Conservation (phyloP, 2,329 filamentous ascomycete species). For the Verticillium dahliae region DNA sequence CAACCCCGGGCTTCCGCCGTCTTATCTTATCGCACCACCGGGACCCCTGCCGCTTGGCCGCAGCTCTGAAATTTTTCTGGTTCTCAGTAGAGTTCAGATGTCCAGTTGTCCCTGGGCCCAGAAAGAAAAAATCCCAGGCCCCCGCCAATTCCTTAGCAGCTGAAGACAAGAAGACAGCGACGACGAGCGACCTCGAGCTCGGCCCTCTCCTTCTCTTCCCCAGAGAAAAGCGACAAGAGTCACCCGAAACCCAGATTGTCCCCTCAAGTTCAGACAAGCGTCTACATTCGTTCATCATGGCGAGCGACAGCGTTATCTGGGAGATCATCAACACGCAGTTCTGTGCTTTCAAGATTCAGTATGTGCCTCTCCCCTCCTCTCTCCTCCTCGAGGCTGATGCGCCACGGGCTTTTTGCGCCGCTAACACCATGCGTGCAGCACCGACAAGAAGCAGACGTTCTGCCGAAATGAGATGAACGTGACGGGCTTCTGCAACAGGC, state of each 20-base stretch:
- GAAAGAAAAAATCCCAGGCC: conserved; percentile 2
- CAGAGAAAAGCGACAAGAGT: neutral
- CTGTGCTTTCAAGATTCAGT: conserved; percentile 93
- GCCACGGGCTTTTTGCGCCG: no score
- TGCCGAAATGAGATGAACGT: conserved; percentile 94
- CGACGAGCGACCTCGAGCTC: neutral
- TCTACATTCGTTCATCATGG: conserved; percentile 47
- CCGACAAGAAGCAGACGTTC: conserved; percentile 82
- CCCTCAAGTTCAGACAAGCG: neutral
- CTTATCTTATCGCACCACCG: neutral
- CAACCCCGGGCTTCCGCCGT: neutral
- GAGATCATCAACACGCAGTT: conserved; percentile 93
- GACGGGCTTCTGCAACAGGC: conserved; percentile 74
- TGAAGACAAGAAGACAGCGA: neutral
- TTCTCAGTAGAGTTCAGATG: neutral
- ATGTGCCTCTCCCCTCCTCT: conserved; percentile 20
- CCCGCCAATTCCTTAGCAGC: neutral
- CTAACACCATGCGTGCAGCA: conserved; percentile 39
- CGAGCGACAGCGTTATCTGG: conserved; percentile 96
- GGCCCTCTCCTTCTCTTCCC: neutral
- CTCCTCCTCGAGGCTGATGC: conserved; percentile 12
- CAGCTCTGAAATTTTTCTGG: conserved; percentile 1
- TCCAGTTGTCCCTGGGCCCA: neutral
- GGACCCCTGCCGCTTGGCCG: neutral
- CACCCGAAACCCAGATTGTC: neutral